Evolutionary conservation across 2,329 filamentous ascomycete genomes (phyloP), one percentile per base, ranked within the genome.

Genomic region (Colletotrichum tamarilloi): DNA sequence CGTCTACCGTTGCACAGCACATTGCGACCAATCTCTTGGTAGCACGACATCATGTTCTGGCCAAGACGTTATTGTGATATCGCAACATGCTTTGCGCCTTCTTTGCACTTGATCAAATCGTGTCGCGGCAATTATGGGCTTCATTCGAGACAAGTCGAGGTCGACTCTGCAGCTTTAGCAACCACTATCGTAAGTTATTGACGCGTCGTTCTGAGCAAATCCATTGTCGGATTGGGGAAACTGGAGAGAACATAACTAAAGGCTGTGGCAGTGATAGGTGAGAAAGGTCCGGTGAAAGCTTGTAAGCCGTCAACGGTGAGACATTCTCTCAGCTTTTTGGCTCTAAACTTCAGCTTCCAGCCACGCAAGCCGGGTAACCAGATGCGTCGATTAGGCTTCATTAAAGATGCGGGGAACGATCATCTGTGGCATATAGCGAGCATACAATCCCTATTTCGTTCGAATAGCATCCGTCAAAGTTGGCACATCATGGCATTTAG

Each of bases 211-310:
- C 4, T 49, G 1, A 5, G 42, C 19, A 49, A 9, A 8, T n/a
- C 16, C 4, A n/a, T 1, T 8, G 19, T 11, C 42, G 1, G 7
- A 1, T 8, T 14, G 5, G 7, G 3, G 16, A 1, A 2, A 49
- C 8, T 35, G 32, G 11, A 59, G 38, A 42, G 38, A 19, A 42
- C 4, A 59, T n/a, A 24, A 12, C 30, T 6, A 8, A 4, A 7
- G 11, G 12, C 26, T 28, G 58, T 22, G 35, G 58, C 24, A 16
- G 58, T 14, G 42, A 4, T 5, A 35, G 32, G 32, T 35, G 11
- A 12, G 59, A 52, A 52, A 19, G 24, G 59, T 19, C 38, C 42
- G 49, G 16, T 32, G 19, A 19, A 16, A 32, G 9, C 38, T 22
- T 62, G 8, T 1, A 1, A 35, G 32, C 11, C 11, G 32, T 32